Evolutionary conservation across 176 grass and related monocot genomes (phyloP).

Genomic region (Oryza rufipogon): DNA sequence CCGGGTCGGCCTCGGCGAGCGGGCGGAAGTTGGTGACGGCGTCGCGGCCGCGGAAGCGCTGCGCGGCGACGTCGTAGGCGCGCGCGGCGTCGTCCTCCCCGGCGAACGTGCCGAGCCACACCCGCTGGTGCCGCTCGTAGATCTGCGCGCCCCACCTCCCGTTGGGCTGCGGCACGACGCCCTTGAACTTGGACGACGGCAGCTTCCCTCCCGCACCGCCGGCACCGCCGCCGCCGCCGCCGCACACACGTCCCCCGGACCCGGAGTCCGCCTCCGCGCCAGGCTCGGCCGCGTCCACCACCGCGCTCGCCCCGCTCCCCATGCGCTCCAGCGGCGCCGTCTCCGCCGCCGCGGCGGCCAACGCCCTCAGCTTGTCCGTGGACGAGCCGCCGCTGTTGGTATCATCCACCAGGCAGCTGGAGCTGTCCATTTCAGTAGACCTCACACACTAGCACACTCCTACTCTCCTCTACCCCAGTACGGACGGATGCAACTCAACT

Average conservation of each 20-base stretch:
- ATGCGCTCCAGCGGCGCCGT: constrained; percentile 36
- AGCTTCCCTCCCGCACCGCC: constrained; percentile 42
- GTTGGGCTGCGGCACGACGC: constrained; percentile 98
- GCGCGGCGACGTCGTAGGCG: constrained; percentile 88
- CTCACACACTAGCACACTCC: neutral
- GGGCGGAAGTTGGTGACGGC: constrained; percentile 90
- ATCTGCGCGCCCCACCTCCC: constrained; percentile 98
- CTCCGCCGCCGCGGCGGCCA: constrained; percentile 18
- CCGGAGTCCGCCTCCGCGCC: constrained; percentile 51
- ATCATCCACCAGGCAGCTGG: constrained; percentile 59
- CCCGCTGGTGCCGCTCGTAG: constrained; percentile 95
- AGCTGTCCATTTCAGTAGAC: constrained; percentile 48
- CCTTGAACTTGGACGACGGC: constrained; percentile 80
- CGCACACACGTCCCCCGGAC: neutral
- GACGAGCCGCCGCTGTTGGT: constrained; percentile 21
- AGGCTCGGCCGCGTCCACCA: constrained; percentile 53
- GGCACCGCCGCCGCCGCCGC: neutral
- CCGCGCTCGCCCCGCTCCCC: constrained; percentile 60
- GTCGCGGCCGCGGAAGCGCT: constrained; percentile 94
- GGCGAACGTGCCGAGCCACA: constrained; percentile 94
- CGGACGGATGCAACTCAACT: neutral
- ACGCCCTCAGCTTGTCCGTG: constrained; percentile 51
- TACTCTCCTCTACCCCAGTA: neutral
- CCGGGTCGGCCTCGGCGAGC: constrained; percentile 51
- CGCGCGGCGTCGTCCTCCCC: constrained; percentile 69